Conservation (phyloP, 495 filamentous ascomycete genomes). For the Poronia punctata region DNA sequence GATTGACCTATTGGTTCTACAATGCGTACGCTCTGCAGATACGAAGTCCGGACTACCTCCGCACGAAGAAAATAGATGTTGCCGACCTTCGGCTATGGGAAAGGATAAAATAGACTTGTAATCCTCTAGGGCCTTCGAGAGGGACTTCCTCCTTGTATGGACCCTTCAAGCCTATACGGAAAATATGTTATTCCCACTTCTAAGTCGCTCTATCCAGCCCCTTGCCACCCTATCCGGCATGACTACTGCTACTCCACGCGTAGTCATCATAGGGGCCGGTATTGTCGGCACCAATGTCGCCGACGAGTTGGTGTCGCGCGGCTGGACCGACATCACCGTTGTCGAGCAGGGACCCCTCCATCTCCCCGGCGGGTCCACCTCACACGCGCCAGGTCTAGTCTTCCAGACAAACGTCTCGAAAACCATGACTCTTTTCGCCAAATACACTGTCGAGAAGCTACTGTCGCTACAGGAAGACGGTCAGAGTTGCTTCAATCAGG, state of each 20-base stretch:
- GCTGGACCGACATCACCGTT: slow-evolving; percentile 47
- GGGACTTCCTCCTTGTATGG: too few species aligned
- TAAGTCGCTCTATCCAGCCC: too few species aligned
- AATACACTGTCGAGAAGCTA: slow-evolving; percentile 44
- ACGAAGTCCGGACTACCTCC: too few species aligned
- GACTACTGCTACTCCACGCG: slow-evolving; percentile 16
- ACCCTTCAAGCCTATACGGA: not conserved
- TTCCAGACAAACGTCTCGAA: slow-evolving; percentile 45
- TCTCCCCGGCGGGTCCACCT: slow-evolving; percentile 48
- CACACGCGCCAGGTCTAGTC: slow-evolving; percentile 46
- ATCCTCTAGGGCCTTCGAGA: too few species aligned
- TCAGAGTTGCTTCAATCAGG: slow-evolving; percentile 45
- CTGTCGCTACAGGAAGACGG: slow-evolving; percentile 17
- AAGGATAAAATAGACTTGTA: too few species aligned
- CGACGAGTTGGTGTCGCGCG: slow-evolving; percentile 44
- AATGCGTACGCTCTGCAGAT: too few species aligned
- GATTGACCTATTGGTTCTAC: too few species aligned
- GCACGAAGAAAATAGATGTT: too few species aligned
- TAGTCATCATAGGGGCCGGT: slow-evolving; percentile 49
- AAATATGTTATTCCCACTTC: too few species aligned
- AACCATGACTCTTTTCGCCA: slow-evolving; percentile 43
- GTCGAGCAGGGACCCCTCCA: slow-evolving; percentile 46
- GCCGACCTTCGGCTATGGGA: too few species aligned
- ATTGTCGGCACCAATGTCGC: slow-evolving; percentile 48
- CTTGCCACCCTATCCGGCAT: slow-evolving; percentile 9